Conservation (phyloP, 352 stramenopile genomes). For the Ophiocytium majus region DNA sequence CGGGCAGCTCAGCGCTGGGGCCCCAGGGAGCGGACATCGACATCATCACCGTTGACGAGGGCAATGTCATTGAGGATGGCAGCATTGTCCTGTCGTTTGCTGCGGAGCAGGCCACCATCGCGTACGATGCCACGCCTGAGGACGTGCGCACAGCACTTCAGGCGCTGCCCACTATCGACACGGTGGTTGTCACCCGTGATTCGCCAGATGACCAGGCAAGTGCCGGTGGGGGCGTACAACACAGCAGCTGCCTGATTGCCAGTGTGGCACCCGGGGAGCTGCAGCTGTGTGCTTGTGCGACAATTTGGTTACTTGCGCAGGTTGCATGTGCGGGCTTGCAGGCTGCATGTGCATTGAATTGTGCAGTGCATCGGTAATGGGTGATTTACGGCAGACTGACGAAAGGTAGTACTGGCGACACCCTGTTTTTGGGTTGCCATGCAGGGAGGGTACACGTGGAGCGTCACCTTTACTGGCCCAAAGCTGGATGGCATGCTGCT, state of each 20-base stretch:
- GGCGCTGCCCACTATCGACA: conserved; percentile 73
- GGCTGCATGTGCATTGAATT: too few species aligned
- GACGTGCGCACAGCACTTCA: conserved; percentile 75
- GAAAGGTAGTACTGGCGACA: too few species aligned
- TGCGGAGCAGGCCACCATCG: conserved; percentile 79
- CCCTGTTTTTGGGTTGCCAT: too few species aligned
- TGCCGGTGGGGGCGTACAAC: too few species aligned
- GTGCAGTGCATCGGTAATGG: too few species aligned
- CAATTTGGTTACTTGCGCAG: neutral
- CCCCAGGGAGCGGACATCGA: conserved; percentile 43
- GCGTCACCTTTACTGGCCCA: conserved; percentile 62
- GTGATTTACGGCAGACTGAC: too few species aligned
- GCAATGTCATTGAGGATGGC: conserved; percentile 69
- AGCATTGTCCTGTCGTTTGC: conserved; percentile 74
- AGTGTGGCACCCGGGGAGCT: too few species aligned
- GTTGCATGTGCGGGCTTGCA: too few species aligned
- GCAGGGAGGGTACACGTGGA: conserved; percentile 86
- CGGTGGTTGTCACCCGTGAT: conserved; percentile 74
- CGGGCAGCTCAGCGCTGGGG: conserved; percentile 26
- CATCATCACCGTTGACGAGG: conserved; percentile 58
- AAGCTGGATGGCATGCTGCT: conserved; percentile 29
- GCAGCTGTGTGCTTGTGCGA: neutral
- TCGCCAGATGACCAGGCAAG: conserved; percentile 46
- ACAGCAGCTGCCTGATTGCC: too few species aligned
- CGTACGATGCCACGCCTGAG: conserved; percentile 68